Conservation (phyloP, 495 filamentous ascomycete genomes). For the Aspergillus baeticus region DNA sequence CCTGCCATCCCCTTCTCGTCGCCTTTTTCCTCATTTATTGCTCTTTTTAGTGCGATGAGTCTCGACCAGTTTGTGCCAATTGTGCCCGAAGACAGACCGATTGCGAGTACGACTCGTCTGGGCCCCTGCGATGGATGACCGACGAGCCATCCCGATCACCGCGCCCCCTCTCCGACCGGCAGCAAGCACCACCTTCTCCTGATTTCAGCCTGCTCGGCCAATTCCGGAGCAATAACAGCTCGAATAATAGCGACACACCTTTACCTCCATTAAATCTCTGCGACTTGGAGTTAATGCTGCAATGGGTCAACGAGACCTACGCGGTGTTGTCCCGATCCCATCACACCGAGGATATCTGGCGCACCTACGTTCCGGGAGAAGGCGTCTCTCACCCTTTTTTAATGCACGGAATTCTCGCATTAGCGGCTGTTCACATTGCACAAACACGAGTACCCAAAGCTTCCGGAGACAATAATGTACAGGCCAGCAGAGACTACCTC, state of each 20-base stretch:
- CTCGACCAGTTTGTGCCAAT: constrained; percentile 37
- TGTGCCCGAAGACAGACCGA: constrained; percentile 38
- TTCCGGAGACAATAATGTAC: neutral
- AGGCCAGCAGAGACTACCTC: constrained; percentile 24
- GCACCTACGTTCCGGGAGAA: constrained; percentile 40
- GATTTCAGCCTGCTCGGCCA: constrained; percentile 27
- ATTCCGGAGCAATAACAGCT: constrained; percentile 14
- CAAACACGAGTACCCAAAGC: constrained; percentile 22
- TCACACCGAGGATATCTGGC: constrained; percentile 41
- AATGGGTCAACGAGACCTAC: constrained; percentile 42
- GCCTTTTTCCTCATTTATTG: neutral
- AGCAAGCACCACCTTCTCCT: constrained; percentile 23
- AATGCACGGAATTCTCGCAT: constrained; percentile 52
- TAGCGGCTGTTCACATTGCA: constrained; percentile 49
- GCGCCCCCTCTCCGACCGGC: constrained; percentile 17
- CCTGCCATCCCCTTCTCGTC: neutral
- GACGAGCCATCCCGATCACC: constrained; percentile 25
- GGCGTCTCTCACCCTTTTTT: constrained; percentile 47
- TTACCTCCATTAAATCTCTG: constrained; percentile 29
- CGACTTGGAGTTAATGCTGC: constrained; percentile 45
- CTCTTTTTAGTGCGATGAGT: constrained; percentile 36
- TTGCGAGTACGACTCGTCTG: constrained; percentile 40
- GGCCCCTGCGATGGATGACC: constrained; percentile 39
- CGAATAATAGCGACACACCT: neutral
- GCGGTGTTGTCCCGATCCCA: constrained; percentile 30